phyloP scores from a whole-genome alignment of 768 basidiomycete genomes.

The Sporobolomyces pararoseus region DNA sequence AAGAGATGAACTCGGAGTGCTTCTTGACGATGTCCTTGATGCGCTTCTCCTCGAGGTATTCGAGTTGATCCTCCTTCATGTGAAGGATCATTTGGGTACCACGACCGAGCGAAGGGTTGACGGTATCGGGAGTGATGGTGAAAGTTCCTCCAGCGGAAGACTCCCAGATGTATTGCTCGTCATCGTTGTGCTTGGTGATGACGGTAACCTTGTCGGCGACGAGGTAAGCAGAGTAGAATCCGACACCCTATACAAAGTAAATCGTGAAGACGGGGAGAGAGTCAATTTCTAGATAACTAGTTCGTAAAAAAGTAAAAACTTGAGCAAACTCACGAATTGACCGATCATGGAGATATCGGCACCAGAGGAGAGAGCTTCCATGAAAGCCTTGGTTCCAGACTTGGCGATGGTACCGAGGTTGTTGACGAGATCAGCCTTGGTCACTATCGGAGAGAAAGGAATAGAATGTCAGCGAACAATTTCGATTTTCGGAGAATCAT shows the following conservation, averaged over 20 bases:
- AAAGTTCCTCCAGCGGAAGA: constrained; percentile 99
- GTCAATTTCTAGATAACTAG: not conserved
- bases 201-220: constrained; percentile 98
- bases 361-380: constrained; percentile 79
- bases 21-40: constrained; percentile 99
- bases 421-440: constrained; percentile 99
- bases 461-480: not conserved
- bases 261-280: no score
- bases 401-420: constrained; percentile 61
- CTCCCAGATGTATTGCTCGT: constrained; percentile 99
- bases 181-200: constrained; percentile 99
- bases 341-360: constrained; percentile 54
- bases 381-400: constrained; percentile 77
- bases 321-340: constrained; percentile 37
- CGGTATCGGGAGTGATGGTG: constrained; percentile 90
- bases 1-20: constrained; percentile 99
- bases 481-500: not conserved
- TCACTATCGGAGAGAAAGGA: constrained; percentile 55
- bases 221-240: constrained; percentile 99
- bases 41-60: constrained; percentile 98
- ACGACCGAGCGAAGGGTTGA: constrained; percentile 85
- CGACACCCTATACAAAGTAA: constrained; percentile 67
- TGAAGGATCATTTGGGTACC: constrained; percentile 86
- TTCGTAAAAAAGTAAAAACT: not conserved
- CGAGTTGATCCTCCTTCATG: constrained; percentile 97